Evolutionary conservation across 441 rosid species (phyloP), one percentile per base, ranked within the genome.

Genomic region (Arabidopsis hybrid): DNA sequence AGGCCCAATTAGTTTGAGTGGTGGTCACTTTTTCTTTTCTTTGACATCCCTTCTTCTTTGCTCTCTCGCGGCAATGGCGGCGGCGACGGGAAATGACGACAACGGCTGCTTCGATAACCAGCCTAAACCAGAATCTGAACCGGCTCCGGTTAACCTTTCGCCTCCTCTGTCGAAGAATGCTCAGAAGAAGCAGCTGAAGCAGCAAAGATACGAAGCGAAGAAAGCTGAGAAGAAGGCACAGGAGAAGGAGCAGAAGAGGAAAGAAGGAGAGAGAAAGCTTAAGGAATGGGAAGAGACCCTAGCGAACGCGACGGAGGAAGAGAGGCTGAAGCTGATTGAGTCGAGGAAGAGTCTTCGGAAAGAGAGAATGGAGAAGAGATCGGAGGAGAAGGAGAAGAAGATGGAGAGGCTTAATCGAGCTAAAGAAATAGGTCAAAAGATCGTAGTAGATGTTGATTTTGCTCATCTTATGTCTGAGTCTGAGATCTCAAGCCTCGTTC

Each of bases 171-270:
- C 98, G 1, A 89, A 91, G 71, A 91, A 67, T 17, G 94, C 96
- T 31, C 91, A 86, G 67, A 95, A 91, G 87, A 91, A 86, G 88
- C 88, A 84, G 3, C 69, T 92, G 79, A 95, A 84, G 84, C 98
- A 87, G 69, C 86, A 83, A 79, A 84, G 79, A 63, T 91, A 39
- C 82, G 92, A 87, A 72, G 93, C 83, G 29, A 87, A 85, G 86
- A 95, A 92, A 74, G 88, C 93, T 5, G 97, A 89, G 91, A 95
- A 89, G 83, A 91, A 92, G 79, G 97, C 97, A 8, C 71, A 36
- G 3, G 66, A 78, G 73, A 91, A 92, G 76, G 90, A 81, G 81
- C 87, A 84, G 14, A 93, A 86, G 86, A 81, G 53, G 85, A 81
- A 75, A 52, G 94, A 89, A 14, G 85, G 65, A 0, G 97, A 89